Percentiles rank a stretch among this genome's conserved stretches.
These are phyloP conservation scores for Magnusiomyces paraingens DNA, from an alignment of 1,139 yeast genomes.

Conservation along the genomic window DNA sequence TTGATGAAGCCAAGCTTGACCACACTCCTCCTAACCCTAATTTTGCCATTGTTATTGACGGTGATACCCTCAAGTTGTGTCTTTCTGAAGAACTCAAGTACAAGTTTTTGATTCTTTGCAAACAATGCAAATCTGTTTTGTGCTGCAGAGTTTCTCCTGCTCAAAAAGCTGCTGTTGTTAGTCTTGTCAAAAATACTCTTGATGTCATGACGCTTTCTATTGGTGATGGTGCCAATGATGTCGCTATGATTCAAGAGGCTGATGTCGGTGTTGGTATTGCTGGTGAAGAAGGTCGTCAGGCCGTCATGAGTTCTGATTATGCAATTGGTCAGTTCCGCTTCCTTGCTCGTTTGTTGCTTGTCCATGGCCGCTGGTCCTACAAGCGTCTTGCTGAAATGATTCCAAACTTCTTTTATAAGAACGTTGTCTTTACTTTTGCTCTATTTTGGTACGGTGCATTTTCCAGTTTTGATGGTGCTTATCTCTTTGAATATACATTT, in stretches of 20 bases:
- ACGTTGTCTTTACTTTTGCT: slow-evolving; percentile 80
- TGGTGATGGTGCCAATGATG: slow-evolving; percentile 98
- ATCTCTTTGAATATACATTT: slow-evolving; percentile 85
- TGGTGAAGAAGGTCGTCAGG: slow-evolving; percentile 98
- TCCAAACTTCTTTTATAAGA: slow-evolving; percentile 88
- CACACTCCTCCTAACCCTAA: slow-evolving; percentile 75
- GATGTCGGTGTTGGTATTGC: slow-evolving; percentile 98
- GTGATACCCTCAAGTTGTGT: slow-evolving; percentile 79
- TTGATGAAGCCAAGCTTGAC: slow-evolving; percentile 55
- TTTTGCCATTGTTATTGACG: slow-evolving; percentile 84
- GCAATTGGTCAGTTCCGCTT: slow-evolving; percentile 94
- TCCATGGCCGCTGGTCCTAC: slow-evolving; percentile 97
- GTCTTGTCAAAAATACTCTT: slow-evolving; percentile 71
- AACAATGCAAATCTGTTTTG: slow-evolving; percentile 86
- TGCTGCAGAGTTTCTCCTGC: slow-evolving; percentile 98
- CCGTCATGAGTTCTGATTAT: slow-evolving; percentile 96
- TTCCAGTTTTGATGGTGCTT: slow-evolving; percentile 83
- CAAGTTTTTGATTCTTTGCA: slow-evolving; percentile 78
- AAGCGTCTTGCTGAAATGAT: slow-evolving; percentile 89
- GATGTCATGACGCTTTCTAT: slow-evolving; percentile 87
- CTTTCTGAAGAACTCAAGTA: slow-evolving; percentile 52
- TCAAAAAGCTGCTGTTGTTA: slow-evolving; percentile 94
- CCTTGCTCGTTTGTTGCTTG: slow-evolving; percentile 66
- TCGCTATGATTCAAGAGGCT: slow-evolving; percentile 97
- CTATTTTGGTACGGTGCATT: slow-evolving; percentile 90